These are phyloP conservation scores for Didymella pomorum DNA, from an alignment of 2,329 filamentous ascomycete species.

Conservation along the genomic window DNA sequence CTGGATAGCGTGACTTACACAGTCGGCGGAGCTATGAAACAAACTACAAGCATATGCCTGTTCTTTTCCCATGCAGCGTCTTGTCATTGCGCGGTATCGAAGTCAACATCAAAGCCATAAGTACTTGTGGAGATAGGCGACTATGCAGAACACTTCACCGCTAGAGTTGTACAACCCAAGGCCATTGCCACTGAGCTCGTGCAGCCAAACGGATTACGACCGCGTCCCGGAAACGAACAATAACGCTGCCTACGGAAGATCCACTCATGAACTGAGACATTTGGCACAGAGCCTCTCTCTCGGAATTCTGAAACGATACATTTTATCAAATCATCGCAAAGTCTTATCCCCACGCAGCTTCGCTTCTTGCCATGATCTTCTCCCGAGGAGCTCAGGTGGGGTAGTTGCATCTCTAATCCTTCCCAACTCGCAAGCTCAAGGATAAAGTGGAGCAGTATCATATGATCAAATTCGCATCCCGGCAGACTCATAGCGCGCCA, in stretches of 20 bases:
- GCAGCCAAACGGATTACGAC: slow-evolving; percentile 29
- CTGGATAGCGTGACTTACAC: slow-evolving; percentile 4
- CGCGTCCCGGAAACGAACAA: slow-evolving; percentile 19
- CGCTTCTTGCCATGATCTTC: slow-evolving; percentile 11
- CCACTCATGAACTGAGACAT: slow-evolving; percentile 24
- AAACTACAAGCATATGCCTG: slow-evolving; percentile 16
- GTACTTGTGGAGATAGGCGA: slow-evolving; percentile 16
- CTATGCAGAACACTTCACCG: slow-evolving; percentile 32
- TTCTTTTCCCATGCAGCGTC: neutral
- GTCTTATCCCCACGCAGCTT: slow-evolving; percentile 6
- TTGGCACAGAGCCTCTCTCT: slow-evolving; percentile 18
- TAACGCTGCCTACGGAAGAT: slow-evolving; percentile 4
- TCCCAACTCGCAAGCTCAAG: slow-evolving; percentile 34
- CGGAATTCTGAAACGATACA: slow-evolving; percentile 41
- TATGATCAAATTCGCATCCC: slow-evolving; percentile 42
- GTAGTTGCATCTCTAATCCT: slow-evolving; percentile 27
- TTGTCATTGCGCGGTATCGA: slow-evolving; percentile 1
- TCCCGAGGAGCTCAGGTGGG: slow-evolving; percentile 16
- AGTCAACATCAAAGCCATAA: slow-evolving; percentile 7
- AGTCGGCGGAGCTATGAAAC: slow-evolving; percentile 2
- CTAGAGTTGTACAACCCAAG: slow-evolving; percentile 43
- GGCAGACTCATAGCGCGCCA: slow-evolving; percentile 35
- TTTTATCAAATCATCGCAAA: slow-evolving; percentile 15
- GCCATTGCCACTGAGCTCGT: slow-evolving; percentile 28
- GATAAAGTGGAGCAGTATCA: slow-evolving; percentile 41